These are phyloP conservation scores for Scedosporium aurantiacum DNA, from an alignment of 2,329 filamentous ascomycete species.

Conservation along the genomic window DNA sequence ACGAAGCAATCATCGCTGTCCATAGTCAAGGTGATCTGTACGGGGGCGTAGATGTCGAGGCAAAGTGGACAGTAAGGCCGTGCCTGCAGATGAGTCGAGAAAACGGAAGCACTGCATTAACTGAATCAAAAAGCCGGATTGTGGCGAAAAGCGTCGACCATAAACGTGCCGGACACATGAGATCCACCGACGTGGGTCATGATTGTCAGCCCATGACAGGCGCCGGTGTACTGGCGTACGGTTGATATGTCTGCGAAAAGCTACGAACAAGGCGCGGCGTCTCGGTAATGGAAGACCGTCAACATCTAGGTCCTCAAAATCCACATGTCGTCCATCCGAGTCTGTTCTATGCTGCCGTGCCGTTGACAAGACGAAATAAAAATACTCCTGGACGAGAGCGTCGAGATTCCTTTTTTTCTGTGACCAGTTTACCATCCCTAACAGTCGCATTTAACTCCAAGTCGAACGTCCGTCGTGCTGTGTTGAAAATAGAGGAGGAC, in stretches of 20 bases:
- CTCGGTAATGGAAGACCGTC: neutral
- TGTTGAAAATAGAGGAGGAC: constrained; percentile 3
- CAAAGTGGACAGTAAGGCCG: neutral
- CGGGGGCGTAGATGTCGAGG: neutral
- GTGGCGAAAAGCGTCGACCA: neutral
- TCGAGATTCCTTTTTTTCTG: constrained; percentile 1
- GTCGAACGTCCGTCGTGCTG: constrained; percentile 8
- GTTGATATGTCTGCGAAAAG: constrained; percentile 6
- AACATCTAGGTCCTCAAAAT: neutral
- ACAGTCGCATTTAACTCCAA: constrained; percentile 6
- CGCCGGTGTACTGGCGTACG: constrained; percentile 1
- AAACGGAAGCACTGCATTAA: neutral
- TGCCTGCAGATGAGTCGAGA: neutral
- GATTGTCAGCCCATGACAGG: neutral
- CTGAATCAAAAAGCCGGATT: neutral
- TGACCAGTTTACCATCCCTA: constrained; percentile 6
- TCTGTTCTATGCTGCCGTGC: constrained; percentile 3
- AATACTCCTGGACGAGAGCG: constrained; percentile 2
- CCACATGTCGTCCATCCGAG: constrained; percentile 7
- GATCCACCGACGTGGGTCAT: neutral
- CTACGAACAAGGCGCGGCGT: constrained; percentile 6
- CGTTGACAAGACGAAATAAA: constrained; percentile 4
- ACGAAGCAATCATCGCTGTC: neutral
- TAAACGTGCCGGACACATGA: constrained; percentile 2
- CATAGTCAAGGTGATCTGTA: neutral